These are phyloP conservation scores for Amauroascus verrucosus DNA, from an alignment of 2,329 filamentous ascomycete species.

Conservation along the genomic window DNA sequence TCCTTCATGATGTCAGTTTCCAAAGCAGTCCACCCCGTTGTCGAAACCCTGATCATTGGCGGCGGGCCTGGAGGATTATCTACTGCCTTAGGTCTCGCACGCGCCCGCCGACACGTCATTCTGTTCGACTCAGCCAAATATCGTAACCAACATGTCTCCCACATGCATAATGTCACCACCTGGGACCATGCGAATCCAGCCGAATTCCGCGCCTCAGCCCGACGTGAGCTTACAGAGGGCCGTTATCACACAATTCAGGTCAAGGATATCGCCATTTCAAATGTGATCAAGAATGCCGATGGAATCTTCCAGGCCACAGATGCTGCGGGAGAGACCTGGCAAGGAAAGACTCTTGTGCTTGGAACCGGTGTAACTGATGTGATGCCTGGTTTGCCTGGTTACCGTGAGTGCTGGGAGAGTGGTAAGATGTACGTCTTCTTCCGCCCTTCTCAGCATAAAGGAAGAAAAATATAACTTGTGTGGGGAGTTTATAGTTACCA, in stretches of 20 bases:
- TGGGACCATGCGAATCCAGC: conserved; percentile 31
- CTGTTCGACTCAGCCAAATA: conserved; percentile 39
- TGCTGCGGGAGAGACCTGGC: conserved; percentile 34
- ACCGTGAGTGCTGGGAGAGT: conserved; percentile 45
- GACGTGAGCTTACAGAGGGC: conserved; percentile 26
- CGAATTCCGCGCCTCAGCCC: conserved; percentile 25
- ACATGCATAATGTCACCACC: conserved; percentile 39
- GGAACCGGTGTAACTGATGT: conserved; percentile 47
- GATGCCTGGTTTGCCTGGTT: conserved; percentile 44
- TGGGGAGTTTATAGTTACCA: conserved; percentile 38
- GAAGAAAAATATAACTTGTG: neutral
- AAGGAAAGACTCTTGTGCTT: conserved; percentile 46
- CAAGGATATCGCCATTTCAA: conserved; percentile 11
- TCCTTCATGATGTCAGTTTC: neutral
- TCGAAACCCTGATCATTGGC: conserved; percentile 22
- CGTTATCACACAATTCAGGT: conserved; percentile 30
- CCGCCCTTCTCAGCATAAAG: neutral
- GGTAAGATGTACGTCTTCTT: conserved; percentile 34
- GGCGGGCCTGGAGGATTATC: conserved; percentile 27
- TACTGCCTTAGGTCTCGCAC: conserved; percentile 30
- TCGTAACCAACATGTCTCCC: conserved; percentile 34
- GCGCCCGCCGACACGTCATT: conserved; percentile 31
- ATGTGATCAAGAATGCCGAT: conserved; percentile 15
- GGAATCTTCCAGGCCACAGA: conserved; percentile 35
- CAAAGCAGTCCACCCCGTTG: neutral